phyloP scores from a whole-genome alignment of 2,329 filamentous ascomycete genomes.

The Rhinocladiella mackenziei region DNA sequence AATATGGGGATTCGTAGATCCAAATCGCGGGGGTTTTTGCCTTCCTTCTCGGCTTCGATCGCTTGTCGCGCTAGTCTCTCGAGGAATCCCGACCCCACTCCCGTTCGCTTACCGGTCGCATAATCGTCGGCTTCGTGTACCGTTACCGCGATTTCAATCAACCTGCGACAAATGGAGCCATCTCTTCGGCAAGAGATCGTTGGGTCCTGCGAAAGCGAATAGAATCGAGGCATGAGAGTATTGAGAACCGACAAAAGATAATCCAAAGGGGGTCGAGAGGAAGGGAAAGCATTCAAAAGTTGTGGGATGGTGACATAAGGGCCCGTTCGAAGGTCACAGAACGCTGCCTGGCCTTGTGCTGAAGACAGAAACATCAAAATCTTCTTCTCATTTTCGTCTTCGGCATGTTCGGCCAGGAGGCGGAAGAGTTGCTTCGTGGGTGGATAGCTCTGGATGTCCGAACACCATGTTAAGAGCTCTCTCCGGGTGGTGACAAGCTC shows the following conservation, averaged over 20 bases:
- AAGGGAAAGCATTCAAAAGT: slow-evolving; percentile 86
- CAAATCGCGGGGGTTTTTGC: slow-evolving; percentile 48
- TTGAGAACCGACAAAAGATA: slow-evolving; percentile 74
- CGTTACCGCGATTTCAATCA: slow-evolving; percentile 95
- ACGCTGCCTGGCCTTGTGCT: slow-evolving; percentile 82
- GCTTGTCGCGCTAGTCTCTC: slow-evolving; percentile 75
- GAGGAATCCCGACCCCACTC: slow-evolving; percentile 88
- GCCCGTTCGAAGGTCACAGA: slow-evolving; percentile 90
- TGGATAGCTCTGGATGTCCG: slow-evolving; percentile 86
- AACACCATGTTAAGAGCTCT: slow-evolving; percentile 92
- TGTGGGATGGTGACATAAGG: slow-evolving; percentile 82
- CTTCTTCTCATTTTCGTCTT: slow-evolving; percentile 78
- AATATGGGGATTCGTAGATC: slow-evolving; percentile 91
- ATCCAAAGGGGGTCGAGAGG: slow-evolving; percentile 80
- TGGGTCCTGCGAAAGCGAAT: slow-evolving; percentile 94
- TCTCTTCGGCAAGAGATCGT: slow-evolving; percentile 70
- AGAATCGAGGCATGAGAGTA: slow-evolving; percentile 95
- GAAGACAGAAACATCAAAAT: slow-evolving; percentile 81
- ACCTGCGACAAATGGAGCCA: slow-evolving; percentile 67
- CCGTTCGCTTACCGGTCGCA: slow-evolving; percentile 67
- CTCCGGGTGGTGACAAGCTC: slow-evolving; percentile 85
- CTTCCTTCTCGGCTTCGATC: slow-evolving; percentile 62
- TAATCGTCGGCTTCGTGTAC: slow-evolving; percentile 84
- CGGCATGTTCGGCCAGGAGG: slow-evolving; percentile 77
- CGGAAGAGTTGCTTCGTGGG: slow-evolving; percentile 85